Evolutionary conservation across 768 basidiomycete genomes (phyloP).

Genomic region (Amanita exitialis): DNA sequence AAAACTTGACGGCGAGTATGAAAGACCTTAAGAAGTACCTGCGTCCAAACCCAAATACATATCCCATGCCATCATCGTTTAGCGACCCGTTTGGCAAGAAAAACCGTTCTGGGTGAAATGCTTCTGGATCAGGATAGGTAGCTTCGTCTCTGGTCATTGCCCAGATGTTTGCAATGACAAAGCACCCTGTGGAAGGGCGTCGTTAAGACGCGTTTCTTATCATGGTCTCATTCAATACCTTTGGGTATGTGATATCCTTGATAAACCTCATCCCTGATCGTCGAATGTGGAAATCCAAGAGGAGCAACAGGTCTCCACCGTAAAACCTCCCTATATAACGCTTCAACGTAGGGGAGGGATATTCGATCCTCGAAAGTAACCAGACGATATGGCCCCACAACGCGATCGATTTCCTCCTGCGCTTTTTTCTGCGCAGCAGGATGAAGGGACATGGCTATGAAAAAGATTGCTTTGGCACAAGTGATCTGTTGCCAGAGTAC

Average conservation of each 20-base stretch:
- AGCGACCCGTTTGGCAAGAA: neutral
- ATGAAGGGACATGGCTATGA: slow-evolving; percentile 7
- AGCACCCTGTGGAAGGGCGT: neutral
- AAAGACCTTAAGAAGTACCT: slow-evolving; percentile 12
- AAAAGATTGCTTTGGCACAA: neutral
- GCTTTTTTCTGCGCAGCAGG: slow-evolving; percentile 6
- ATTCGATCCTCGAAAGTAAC: slow-evolving; percentile 3
- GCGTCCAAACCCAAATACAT: slow-evolving; percentile 25
- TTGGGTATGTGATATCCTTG: slow-evolving; percentile 3
- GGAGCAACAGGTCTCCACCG: slow-evolving; percentile 5
- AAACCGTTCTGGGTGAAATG: neutral
- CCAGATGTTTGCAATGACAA: neutral
- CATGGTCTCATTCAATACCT: neutral
- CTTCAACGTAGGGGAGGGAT: slow-evolving; percentile 7
- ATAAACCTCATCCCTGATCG: slow-evolving; percentile 1
- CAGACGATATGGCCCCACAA: slow-evolving; percentile 8
- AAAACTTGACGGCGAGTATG: no score
- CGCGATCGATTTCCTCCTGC: slow-evolving; percentile 9
- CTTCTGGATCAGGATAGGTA: neutral
- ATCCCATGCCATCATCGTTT: slow-evolving; percentile 7
- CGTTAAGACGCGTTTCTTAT: neutral
- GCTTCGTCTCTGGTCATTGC: slow-evolving; percentile 11
- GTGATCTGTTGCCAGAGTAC: neutral
- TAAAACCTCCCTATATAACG: slow-evolving; percentile 2
- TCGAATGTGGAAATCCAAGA: neutral